A percentile compares a stretch with the other conserved stretches of the same genome.
phyloP scores from a whole-genome alignment of 2,329 filamentous ascomycete genomes.

The Ploettnerulaceae sp. region DNA sequence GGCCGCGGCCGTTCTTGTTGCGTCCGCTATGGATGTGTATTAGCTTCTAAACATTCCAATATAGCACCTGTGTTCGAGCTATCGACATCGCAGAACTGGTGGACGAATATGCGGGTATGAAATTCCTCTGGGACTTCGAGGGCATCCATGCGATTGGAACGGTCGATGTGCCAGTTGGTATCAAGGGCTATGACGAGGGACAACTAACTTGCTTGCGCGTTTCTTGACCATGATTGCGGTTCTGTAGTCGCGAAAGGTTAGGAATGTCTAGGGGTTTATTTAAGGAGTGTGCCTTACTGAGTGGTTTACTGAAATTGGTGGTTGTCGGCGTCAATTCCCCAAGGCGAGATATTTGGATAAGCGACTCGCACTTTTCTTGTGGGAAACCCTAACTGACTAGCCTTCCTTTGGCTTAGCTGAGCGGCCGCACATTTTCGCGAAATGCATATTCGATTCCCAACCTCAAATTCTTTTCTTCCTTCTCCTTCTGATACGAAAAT shows the following conservation, averaged over 20 bases:
- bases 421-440: neutral
- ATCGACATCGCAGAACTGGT: too few relatives aligned
- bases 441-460: neutral
- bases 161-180: neutral
- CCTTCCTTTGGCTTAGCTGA: neutral
- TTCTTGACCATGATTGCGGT: conserved; percentile 67
- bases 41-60: neutral
- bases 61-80: too few relatives aligned
- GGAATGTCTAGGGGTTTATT: neutral
- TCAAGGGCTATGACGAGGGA: conserved; percentile 5
- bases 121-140: too few relatives aligned
- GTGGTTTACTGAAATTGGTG: too few relatives aligned
- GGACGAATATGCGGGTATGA: too few relatives aligned
- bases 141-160: neutral
- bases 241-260: conserved; percentile 34
- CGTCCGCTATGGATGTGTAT: conserved; percentile 62
- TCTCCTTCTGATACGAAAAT: conserved; percentile 10
- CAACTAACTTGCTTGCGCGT: conserved; percentile 61
- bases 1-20: conserved; percentile 99
- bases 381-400: conserved; percentile 6
- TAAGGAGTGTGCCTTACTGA: neutral
- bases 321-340: neutral
- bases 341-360: neutral
- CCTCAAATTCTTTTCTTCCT: neutral
- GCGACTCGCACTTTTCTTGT: conserved; percentile 3